Conservation (phyloP, 2,329 filamentous ascomycete species). For the Aspergillus latus region DNA sequence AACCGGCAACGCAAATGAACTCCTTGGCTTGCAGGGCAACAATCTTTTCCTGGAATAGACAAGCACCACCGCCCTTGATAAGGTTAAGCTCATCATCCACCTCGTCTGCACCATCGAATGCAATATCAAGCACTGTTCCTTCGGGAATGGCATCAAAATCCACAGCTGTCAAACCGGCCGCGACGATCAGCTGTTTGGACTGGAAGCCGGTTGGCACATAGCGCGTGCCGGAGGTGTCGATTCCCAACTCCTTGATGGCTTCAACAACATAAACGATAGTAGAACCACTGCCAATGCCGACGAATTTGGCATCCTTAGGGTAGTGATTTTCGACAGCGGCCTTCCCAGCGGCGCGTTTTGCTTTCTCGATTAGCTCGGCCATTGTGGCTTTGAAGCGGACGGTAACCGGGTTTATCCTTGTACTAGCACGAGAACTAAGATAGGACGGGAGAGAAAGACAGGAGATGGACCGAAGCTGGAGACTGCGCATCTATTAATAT, state of each 20-base stretch:
- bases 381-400: slow-evolving; percentile 32
- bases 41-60: slow-evolving; percentile 95
- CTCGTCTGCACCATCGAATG: slow-evolving; percentile 96
- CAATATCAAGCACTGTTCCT: slow-evolving; percentile 71
- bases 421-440: slow-evolving; percentile 1
- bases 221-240: slow-evolving; percentile 60
- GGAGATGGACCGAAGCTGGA: slow-evolving; percentile 9
- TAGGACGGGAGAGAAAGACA: slow-evolving; percentile 3
- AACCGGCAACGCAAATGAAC: slow-evolving; percentile 83
- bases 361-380: slow-evolving; percentile 51
- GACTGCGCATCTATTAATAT: slow-evolving; percentile 18
- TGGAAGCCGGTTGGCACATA: slow-evolving; percentile 94
- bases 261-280: slow-evolving; percentile 69
- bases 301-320: slow-evolving; percentile 54
- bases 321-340: slow-evolving; percentile 63
- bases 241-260: slow-evolving; percentile 55
- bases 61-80: slow-evolving; percentile 98
- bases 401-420: not conserved
- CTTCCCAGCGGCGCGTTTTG: slow-evolving; percentile 60
- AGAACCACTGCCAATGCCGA: slow-evolving; percentile 65
- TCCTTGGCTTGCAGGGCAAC: slow-evolving; percentile 81
- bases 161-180: slow-evolving; percentile 73
- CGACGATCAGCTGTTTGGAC: slow-evolving; percentile 79
- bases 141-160: slow-evolving; percentile 73
- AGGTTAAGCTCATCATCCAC: slow-evolving; percentile 93